Conservation (phyloP, 306 rosid species). For the Fragaria ananassa region DNA sequence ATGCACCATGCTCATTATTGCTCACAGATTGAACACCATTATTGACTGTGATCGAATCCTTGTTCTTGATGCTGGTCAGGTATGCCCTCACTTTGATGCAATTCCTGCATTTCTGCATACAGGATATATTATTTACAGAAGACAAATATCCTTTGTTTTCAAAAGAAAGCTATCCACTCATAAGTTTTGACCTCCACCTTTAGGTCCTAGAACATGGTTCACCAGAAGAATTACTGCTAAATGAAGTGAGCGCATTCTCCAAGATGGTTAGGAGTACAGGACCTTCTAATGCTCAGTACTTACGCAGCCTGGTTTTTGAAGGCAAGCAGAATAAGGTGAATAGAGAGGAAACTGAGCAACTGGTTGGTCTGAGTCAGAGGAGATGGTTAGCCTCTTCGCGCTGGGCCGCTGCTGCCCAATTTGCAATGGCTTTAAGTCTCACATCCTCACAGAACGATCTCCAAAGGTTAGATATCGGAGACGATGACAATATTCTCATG, state of each 20-base stretch:
- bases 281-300: constrained; percentile 69
- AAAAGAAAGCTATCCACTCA: background rate
- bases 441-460: constrained; percentile 55
- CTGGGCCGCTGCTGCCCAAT: constrained; percentile 49
- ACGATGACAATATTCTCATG: constrained; percentile 33
- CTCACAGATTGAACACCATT: constrained; percentile 81
- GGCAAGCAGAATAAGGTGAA: constrained; percentile 24
- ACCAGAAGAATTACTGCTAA: constrained; percentile 52
- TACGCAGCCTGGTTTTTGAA: constrained; percentile 48
- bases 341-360: constrained; percentile 23
- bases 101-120: background rate
- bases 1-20: constrained; percentile 86
- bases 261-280: constrained; percentile 90
- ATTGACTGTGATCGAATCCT: constrained; percentile 75
- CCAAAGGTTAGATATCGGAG: constrained; percentile 32
- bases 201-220: constrained; percentile 70
- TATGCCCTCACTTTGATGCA: constrained; percentile 23
- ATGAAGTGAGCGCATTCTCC: constrained; percentile 65
- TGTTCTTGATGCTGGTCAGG: constrained; percentile 74
- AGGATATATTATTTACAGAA: background rate
- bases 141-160: constrained; percentile 1
- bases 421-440: background rate
- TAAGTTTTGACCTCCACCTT: background rate
- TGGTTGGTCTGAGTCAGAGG: constrained; percentile 27
- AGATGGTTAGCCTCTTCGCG: constrained; percentile 36